These are phyloP conservation scores for Phytophthora pinifolia DNA, from an alignment of 352 stramenopile genomes.

Conservation along the genomic window DNA sequence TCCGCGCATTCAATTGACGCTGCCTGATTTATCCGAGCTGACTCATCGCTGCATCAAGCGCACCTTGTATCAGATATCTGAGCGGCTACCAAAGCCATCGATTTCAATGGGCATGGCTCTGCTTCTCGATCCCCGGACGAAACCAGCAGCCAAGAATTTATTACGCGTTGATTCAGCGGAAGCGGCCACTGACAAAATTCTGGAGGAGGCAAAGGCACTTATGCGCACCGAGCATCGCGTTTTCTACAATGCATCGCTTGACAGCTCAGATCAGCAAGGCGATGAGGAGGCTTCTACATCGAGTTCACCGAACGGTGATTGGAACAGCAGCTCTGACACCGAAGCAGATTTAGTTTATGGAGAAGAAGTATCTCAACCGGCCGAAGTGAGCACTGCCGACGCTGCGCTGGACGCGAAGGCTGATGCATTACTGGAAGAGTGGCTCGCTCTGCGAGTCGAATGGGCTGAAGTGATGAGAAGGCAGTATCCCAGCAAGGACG, in stretches of 20 bases:
- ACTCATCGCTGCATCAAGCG: not conserved
- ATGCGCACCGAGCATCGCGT: not conserved
- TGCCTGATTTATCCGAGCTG: not conserved
- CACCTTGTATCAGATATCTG: not conserved
- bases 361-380: not conserved
- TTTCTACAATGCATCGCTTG: not conserved
- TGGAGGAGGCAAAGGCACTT: not conserved
- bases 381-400: not conserved
- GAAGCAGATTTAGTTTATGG: not conserved
- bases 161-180: not conserved
- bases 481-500: not conserved
- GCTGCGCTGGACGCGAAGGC: not conserved
- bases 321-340: not conserved
- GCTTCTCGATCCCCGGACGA: not conserved
- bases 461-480: not conserved
- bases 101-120: conserved; percentile 1
- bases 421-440: not conserved
- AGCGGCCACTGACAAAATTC: not conserved
- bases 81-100: not conserved
- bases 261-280: not conserved
- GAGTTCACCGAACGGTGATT: not conserved
- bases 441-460: not conserved
- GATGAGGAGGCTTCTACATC: not conserved
- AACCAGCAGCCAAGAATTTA: conserved; percentile 1
- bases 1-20: not conserved